Conservation (phyloP, 306 rosid species). For the Vigna radiata region DNA sequence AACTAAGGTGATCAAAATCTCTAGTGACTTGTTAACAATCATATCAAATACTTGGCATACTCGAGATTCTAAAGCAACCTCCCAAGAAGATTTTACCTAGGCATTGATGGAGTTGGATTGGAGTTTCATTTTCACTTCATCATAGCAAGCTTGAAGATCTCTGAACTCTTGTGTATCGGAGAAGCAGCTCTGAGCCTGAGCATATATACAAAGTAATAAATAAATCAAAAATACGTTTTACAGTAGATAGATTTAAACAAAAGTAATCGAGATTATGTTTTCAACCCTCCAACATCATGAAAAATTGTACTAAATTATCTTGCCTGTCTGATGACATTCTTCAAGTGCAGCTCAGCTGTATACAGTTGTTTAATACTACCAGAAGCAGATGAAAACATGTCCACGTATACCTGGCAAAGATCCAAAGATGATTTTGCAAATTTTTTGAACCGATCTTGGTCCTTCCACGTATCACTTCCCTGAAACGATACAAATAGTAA, state of each 20-base stretch:
- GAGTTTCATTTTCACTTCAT: slow-evolving; percentile 60
- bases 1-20: too few relatives aligned
- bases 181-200: slow-evolving; percentile 62
- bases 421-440: slow-evolving; percentile 85
- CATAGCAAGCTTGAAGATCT: slow-evolving; percentile 69
- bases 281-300: neutral
- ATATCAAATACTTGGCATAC: too few relatives aligned
- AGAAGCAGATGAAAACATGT: slow-evolving; percentile 65
- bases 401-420: slow-evolving; percentile 82
- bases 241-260: neutral
- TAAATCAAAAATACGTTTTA: slow-evolving; percentile 5
- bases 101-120: slow-evolving; percentile 41
- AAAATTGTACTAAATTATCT: slow-evolving; percentile 20
- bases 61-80: too few relatives aligned
- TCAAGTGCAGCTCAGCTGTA: slow-evolving; percentile 88
- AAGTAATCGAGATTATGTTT: neutral
- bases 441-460: slow-evolving; percentile 70
- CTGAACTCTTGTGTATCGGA: slow-evolving; percentile 67
- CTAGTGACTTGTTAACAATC: too few relatives aligned
- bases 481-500: slow-evolving; percentile 41
- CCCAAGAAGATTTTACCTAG: neutral
- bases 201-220: slow-evolving; percentile 29
- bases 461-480: slow-evolving; percentile 93
- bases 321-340: slow-evolving; percentile 83
- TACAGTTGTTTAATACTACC: slow-evolving; percentile 68